These are phyloP conservation scores for Yamadazyma dendronema DNA, from an alignment of 1,139 yeast genomes.

Conservation along the genomic window DNA sequence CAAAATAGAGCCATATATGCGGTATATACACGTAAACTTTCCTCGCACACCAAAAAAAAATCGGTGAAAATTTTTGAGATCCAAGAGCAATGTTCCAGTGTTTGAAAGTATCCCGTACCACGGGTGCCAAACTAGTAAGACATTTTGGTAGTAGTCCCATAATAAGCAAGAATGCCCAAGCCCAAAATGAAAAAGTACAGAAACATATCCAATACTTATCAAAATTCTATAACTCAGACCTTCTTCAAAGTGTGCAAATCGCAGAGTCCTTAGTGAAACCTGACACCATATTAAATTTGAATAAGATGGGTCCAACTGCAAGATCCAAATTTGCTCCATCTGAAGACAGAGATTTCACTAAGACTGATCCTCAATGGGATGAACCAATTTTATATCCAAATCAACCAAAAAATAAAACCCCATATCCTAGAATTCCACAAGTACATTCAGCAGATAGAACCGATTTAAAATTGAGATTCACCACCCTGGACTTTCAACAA, in stretches of 20 bases:
- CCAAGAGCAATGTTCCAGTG: constrained; percentile 7
- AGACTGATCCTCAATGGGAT: constrained; percentile 43
- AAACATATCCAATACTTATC: constrained; percentile 59
- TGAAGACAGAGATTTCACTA: constrained; percentile 26
- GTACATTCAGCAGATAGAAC: constrained; percentile 40
- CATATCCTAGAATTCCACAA: constrained; percentile 45
- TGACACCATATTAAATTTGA: constrained; percentile 42
- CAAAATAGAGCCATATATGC: neutral
- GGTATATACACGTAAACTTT: neutral
- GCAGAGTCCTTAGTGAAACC: constrained; percentile 78
- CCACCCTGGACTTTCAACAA: constrained; percentile 16
- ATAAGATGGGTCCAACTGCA: constrained; percentile 31
- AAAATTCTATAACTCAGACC: constrained; percentile 72
- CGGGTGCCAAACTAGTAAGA: neutral
- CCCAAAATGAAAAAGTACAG: constrained; percentile 12
- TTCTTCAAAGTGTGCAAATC: constrained; percentile 74
- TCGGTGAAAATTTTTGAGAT: constrained; percentile 5
- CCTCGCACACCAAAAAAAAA: no score
- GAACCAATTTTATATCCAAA: constrained; percentile 49
- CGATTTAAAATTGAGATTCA: constrained; percentile 40
- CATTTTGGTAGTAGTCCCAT: neutral
- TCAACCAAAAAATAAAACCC: constrained; percentile 38
- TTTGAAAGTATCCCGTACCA: neutral
- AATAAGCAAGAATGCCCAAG: neutral
- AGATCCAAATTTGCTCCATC: constrained; percentile 34